Conservation (phyloP, 2,329 filamentous ascomycete genomes). For the Acarospora socialis region DNA sequence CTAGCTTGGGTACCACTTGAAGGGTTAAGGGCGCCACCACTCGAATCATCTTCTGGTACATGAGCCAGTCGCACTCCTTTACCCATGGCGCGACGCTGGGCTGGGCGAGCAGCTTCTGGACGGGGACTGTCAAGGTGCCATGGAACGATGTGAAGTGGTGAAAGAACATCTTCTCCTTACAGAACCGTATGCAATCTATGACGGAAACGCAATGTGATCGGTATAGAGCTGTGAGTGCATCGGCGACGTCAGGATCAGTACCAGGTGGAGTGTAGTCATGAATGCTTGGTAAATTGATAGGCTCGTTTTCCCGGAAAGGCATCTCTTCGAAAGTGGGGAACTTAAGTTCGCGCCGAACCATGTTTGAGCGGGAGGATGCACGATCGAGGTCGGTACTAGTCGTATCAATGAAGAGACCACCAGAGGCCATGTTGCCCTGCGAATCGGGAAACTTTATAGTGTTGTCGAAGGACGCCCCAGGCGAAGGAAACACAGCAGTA, state of each 20-base stretch:
- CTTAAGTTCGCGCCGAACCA: constrained; percentile 12
- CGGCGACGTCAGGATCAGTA: constrained; percentile 76
- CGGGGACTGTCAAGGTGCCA: constrained; percentile 88
- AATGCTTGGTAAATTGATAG: constrained; percentile 73
- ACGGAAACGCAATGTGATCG: constrained; percentile 89
- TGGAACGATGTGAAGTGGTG: constrained; percentile 91
- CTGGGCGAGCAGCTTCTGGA: constrained; percentile 80
- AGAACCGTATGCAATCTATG: constrained; percentile 88
- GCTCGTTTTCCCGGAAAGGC: constrained; percentile 49
- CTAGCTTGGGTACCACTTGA: constrained; percentile 77
- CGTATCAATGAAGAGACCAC: constrained; percentile 12
- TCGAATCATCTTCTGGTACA: constrained; percentile 94
- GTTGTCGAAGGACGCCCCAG: constrained; percentile 13
- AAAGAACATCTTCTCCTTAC: constrained; percentile 93
- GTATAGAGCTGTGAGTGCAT: constrained; percentile 75
- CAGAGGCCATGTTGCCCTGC: not conserved
- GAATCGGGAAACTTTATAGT: constrained; percentile 3
- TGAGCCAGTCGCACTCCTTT: constrained; percentile 82
- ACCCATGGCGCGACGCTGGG: constrained; percentile 80
- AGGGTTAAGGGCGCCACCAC: constrained; percentile 80
- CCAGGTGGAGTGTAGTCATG: constrained; percentile 63
- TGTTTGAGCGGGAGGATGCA: constrained; percentile 9
- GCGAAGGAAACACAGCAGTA: constrained; percentile 20
- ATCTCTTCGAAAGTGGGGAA: constrained; percentile 41
- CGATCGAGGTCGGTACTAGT: constrained; percentile 11